A percentile compares a stretch with the other conserved stretches of the same genome.
Evolutionary conservation across 495 filamentous ascomycete species (phyloP).

Genomic region (Aspergillus asperescens): DNA sequence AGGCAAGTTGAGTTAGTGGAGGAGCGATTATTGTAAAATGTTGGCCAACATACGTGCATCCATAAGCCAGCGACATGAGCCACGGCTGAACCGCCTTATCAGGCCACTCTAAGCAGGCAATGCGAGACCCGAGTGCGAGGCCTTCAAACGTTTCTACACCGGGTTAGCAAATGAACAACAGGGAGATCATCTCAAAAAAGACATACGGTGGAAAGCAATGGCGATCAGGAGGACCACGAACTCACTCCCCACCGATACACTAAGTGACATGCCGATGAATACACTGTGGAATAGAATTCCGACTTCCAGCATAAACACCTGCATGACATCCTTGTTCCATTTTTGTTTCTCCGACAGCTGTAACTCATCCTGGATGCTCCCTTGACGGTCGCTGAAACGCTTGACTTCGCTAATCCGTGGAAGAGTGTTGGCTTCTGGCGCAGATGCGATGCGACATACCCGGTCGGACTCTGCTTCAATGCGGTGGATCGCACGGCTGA

Average conservation of each 20-base stretch:
- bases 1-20: background rate
- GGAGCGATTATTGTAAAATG: background rate
- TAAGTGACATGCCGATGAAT: conserved; percentile 78
- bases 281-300: conserved; percentile 79
- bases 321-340: conserved; percentile 42
- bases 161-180: conserved; percentile 21
- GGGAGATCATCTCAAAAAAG: background rate
- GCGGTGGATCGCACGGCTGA: conserved; percentile 28
- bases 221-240: conserved; percentile 70
- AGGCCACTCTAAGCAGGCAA: conserved; percentile 51
- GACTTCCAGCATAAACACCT: conserved; percentile 67
- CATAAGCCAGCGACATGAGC: conserved; percentile 71
- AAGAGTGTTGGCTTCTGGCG: conserved; percentile 15
- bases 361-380: background rate
- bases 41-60: conserved; percentile 36
- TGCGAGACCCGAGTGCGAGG: conserved; percentile 63
- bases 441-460: conserved; percentile 24
- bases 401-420: conserved; percentile 19
- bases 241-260: conserved; percentile 61
- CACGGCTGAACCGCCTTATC: conserved; percentile 49
- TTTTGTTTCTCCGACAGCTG: conserved; percentile 21
- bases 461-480: conserved; percentile 27
- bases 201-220: conserved; percentile 65
- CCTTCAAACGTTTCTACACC: conserved; percentile 54
- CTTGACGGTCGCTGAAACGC: background rate